These are phyloP conservation scores for Leptographium wingfieldii DNA, from an alignment of 2,329 filamentous ascomycete genomes.

Conservation along the genomic window DNA sequence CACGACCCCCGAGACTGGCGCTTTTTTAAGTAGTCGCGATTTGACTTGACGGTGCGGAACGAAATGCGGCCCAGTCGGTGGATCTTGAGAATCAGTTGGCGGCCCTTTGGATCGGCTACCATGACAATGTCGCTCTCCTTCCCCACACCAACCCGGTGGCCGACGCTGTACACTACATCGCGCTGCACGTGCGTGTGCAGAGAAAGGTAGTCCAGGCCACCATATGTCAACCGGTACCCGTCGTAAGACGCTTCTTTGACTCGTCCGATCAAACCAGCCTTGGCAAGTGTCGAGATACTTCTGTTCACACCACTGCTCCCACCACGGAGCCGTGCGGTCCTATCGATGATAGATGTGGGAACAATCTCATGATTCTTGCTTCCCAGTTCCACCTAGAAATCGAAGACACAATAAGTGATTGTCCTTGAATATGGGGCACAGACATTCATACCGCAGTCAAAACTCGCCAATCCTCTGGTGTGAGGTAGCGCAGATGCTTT, in stretches of 20 bases:
- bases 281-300: constrained; percentile 82
- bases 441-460: constrained; percentile 64
- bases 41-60: constrained; percentile 90
- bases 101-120: constrained; percentile 66
- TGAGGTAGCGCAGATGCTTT: constrained; percentile 83
- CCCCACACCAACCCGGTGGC: constrained; percentile 86
- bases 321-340: constrained; percentile 68
- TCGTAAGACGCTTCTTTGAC: constrained; percentile 97
- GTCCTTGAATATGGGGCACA: not conserved
- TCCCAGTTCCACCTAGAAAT: constrained; percentile 68
- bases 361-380: constrained; percentile 97
- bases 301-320: constrained; percentile 69
- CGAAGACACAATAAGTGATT: not conserved
- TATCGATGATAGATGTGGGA: constrained; percentile 76
- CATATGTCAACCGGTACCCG: constrained; percentile 91
- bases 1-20: constrained; percentile 58
- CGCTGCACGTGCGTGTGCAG: constrained; percentile 76
- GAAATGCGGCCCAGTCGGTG: constrained; percentile 91
- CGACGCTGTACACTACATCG: constrained; percentile 78
- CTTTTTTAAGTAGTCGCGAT: constrained; percentile 86
- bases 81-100: constrained; percentile 82
- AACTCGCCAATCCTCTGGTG: constrained; percentile 87
- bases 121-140: constrained; percentile 98
- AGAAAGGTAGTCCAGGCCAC: constrained; percentile 93
- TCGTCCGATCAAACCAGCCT: constrained; percentile 79